Evolutionary conservation across 176 grass and related monocot species (phyloP).

Genomic region (Coix lacrymajobi): DNA sequence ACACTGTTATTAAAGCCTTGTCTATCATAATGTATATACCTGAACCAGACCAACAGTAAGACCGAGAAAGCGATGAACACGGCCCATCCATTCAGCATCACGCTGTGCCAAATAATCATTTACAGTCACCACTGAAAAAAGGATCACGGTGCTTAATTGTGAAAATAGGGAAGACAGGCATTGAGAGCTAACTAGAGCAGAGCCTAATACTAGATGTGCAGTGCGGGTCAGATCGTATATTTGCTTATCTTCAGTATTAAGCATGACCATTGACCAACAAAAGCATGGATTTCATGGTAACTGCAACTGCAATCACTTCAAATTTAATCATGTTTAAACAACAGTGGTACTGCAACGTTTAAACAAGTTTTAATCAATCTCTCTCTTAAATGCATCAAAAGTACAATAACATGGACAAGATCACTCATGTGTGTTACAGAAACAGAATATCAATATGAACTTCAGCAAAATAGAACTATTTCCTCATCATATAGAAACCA

Average conservation of each 20-base stretch:
- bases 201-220: background rate
- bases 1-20: background rate
- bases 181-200: background rate
- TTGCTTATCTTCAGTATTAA: background rate
- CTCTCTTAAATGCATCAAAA: background rate
- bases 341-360: background rate
- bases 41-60: conserved; percentile 89
- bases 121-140: conserved; percentile 90
- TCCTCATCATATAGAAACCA: background rate
- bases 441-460: background rate
- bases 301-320: background rate
- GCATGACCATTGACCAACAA: background rate
- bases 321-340: background rate
- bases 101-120: conserved; percentile 98
- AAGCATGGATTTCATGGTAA: background rate
- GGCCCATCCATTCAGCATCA: conserved; percentile 99
- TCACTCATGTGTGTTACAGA: background rate
- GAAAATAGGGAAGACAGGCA: background rate
- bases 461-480: background rate
- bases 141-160: background rate
- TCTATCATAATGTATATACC: conserved; percentile 34
- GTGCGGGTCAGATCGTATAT: background rate
- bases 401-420: background rate
- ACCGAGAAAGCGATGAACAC: conserved; percentile 89
- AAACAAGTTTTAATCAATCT: background rate